Evolutionary conservation across 2,329 filamentous ascomycete genomes (phyloP).

Genomic region (Colletotrichum sp.): DNA sequence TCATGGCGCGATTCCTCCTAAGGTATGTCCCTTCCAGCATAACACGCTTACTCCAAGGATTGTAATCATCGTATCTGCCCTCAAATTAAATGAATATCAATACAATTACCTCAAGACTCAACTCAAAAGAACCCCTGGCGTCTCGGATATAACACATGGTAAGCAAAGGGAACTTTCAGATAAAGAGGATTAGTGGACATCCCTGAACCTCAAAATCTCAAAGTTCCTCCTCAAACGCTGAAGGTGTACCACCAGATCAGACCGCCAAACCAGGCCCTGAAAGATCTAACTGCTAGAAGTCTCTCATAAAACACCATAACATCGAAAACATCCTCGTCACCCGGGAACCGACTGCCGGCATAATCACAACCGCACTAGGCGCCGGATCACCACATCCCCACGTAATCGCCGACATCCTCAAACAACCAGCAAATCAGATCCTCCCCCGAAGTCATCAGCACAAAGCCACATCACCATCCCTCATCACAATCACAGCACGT

Average conservation of each 20-base stretch:
- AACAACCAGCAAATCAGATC: background rate
- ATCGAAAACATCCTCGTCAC: background rate
- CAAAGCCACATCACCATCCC: background rate
- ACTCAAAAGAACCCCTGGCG: background rate
- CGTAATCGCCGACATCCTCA: background rate
- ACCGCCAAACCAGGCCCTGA: background rate
- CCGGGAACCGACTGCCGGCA: background rate
- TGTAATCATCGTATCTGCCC: too few species aligned
- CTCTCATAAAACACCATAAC: background rate
- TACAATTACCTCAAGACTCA: accelerated
- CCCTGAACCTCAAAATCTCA: background rate
- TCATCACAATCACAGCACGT: background rate
- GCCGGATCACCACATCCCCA: background rate
- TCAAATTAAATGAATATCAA: too few species aligned
- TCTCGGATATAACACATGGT: background rate
- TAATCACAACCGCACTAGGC: background rate
- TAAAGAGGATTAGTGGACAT: background rate
- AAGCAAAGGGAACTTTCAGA: background rate
- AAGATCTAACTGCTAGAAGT: background rate
- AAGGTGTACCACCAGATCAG: accelerated
- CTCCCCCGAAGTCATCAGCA: background rate
- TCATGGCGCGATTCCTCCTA: background rate
- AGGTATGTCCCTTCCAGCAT: too few species aligned
- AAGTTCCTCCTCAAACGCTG: background rate
- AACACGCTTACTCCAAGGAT: too few species aligned